Conservation (phyloP, 2,329 filamentous ascomycete genomes). For the Calonectria pteridis region DNA sequence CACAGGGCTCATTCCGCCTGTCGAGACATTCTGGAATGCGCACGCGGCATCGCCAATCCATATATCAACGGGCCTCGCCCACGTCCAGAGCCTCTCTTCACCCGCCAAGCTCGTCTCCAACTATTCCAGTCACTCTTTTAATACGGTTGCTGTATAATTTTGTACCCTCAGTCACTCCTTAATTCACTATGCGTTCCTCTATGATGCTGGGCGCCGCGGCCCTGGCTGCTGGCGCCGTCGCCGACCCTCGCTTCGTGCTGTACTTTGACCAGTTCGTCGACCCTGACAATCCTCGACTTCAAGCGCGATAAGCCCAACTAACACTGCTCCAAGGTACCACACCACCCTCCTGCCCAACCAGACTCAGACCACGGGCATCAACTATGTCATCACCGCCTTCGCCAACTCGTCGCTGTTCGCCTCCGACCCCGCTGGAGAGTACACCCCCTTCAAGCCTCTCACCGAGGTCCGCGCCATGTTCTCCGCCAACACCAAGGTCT, state of each 20-base stretch:
- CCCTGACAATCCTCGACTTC: rapidly evolving
- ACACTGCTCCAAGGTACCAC: constrained; percentile 54
- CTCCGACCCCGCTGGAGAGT: constrained; percentile 51
- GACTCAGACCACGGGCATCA: constrained; percentile 58
- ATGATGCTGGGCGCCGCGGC: constrained; percentile 31
- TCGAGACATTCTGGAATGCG: constrained; percentile 13
- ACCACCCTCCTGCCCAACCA: constrained; percentile 50
- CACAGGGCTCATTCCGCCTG: not conserved
- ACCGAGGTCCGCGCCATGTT: constrained; percentile 65
- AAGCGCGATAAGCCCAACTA: not conserved
- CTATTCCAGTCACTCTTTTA: constrained; percentile 14
- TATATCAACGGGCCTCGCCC: constrained; percentile 1
- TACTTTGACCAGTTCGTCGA: constrained; percentile 61
- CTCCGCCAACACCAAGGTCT: constrained; percentile 65
- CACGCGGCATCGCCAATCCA: not conserved
- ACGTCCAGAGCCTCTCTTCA: not conserved
- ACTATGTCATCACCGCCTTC: constrained; percentile 68
- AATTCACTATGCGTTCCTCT: constrained; percentile 25
- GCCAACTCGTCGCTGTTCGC: constrained; percentile 64
- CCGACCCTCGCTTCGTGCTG: constrained; percentile 51
- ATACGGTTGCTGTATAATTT: not conserved
- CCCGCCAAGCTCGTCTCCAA: not conserved
- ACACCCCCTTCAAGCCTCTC: constrained; percentile 67
- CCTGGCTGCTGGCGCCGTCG: constrained; percentile 32
- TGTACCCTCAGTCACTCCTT: constrained; percentile 14